phyloP scores from a whole-genome alignment of 768 basidiomycete genomes.

The Leccinum truebloodii region DNA sequence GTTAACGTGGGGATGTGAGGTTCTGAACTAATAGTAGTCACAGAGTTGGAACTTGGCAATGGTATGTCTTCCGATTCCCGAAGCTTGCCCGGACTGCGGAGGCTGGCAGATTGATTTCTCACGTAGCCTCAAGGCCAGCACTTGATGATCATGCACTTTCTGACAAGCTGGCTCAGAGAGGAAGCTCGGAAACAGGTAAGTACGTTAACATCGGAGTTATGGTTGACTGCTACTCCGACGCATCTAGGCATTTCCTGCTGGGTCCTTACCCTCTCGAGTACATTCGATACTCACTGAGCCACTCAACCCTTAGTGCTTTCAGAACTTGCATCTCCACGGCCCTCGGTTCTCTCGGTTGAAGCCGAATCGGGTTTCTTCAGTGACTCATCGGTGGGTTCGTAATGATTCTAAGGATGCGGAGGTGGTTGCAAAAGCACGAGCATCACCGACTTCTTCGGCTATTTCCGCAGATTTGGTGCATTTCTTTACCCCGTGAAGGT shows the following conservation, averaged over 20 bases:
- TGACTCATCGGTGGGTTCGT: constrained; percentile 61
- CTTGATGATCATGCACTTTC: neutral
- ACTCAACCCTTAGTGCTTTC: constrained; percentile 11
- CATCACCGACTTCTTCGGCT: constrained; percentile 10
- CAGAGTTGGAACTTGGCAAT: too few relatives aligned
- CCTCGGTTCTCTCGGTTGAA: constrained; percentile 23
- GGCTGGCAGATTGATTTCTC: neutral
- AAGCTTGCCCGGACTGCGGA: too few relatives aligned
- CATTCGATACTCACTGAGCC: constrained; percentile 6
- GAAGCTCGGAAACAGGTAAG: neutral
- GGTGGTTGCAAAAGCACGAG: constrained; percentile 47
- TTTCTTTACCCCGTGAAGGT: constrained; percentile 7
- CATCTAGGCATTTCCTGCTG: constrained; percentile 3
- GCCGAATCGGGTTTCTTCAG: constrained; percentile 46
- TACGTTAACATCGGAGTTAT: neutral
- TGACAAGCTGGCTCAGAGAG: neutral
- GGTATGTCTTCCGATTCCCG: too few relatives aligned
- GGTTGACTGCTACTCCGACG: neutral
- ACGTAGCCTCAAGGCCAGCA: neutral
- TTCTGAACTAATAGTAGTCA: neutral
- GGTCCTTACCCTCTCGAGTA: constrained; percentile 4
- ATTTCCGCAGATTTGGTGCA: constrained; percentile 3
- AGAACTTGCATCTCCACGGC: constrained; percentile 7
- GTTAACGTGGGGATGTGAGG: neutral
- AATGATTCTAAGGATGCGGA: constrained; percentile 58